Evolutionary conservation across 2,329 filamentous ascomycete species (phyloP), one percentile per base, ranked within the genome.

Genomic region (Xylariaceae sp.): DNA sequence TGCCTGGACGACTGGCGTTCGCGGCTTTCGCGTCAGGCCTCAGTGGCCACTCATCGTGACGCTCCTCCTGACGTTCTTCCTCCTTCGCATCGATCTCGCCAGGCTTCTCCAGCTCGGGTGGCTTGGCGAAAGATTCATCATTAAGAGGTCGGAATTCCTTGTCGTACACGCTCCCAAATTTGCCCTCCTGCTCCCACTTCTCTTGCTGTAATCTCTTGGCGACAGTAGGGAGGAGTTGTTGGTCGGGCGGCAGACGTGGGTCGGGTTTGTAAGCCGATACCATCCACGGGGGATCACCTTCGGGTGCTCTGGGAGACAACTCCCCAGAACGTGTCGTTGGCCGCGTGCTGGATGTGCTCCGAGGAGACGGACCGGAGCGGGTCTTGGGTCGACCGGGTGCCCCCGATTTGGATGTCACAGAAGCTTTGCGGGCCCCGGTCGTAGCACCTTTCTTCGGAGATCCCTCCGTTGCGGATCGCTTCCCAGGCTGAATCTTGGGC

Each of bases 261-360:
- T 98, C 92, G 1, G 92, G 92, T 53, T 93, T 94, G 60, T 95
- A 98, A 61, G 94, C 87, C 15, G 83, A 85, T 29, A 92, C 76
- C 61, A 96, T 75, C 92, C 92, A 98, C 32, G 92, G 92, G 8
- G 92, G 88, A 34, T 96, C 90, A 14, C 92, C 92, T 65, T 96
- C 92, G 1, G 89, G 89, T 26, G 80, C 75, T 53, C 86, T 58
- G 55, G 61, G 50, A 26, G 63, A 58, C 19, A 70, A 45, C 37
- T 75, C 75, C 14, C 77, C 78, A 5, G 75, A 77, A 39, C 77
- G 68, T 1, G 80, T 84, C 3, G 67, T 63, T 14, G 80, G 79
- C 11, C 78, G 70, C 21, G 71, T 77, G 38, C 56, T 58, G 32
- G 66, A 72, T 31, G 49, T 63, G 44, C 60, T 67, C 58, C 40